These are phyloP conservation scores for Rhododendron molle DNA, from an alignment of 148 eudicot species.

Conservation along the genomic window DNA sequence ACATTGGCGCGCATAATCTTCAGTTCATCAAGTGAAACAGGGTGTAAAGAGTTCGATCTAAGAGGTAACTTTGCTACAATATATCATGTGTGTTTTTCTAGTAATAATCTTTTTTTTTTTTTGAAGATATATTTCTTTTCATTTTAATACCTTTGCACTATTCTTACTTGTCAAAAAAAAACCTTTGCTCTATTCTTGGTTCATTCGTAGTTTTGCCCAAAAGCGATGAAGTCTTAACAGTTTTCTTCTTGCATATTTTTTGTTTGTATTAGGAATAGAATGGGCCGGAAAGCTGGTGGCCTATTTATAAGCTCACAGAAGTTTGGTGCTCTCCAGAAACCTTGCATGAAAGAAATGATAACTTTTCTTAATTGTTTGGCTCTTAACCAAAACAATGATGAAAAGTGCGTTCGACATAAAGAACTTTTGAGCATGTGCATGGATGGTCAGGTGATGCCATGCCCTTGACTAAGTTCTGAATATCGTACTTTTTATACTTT, in stretches of 20 bases:
- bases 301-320: constrained; percentile 67
- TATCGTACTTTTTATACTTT: neutral
- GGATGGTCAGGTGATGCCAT: constrained; percentile 68
- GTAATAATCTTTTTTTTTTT: neutral
- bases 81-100: neutral
- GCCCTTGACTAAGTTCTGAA: neutral
- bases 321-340: constrained; percentile 61
- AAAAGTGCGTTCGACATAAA: constrained; percentile 74
- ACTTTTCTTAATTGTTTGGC: constrained; percentile 73
- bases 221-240: neutral
- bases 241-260: neutral
- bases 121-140: neutral
- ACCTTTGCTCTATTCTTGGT: neutral
- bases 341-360: constrained; percentile 88
- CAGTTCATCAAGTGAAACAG: neutral
- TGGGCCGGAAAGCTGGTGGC: constrained; percentile 69
- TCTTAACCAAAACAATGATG: constrained; percentile 62
- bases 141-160: neutral
- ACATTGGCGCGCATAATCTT: neutral
- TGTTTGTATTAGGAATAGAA: constrained; percentile 23
- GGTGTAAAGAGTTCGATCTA: neutral
- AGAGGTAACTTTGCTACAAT: neutral
- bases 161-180: too few relatives aligned
- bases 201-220: neutral
- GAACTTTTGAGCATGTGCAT: constrained; percentile 67